Conservation (phyloP, 352 stramenopile genomes). For the Pythium phragmitis region DNA sequence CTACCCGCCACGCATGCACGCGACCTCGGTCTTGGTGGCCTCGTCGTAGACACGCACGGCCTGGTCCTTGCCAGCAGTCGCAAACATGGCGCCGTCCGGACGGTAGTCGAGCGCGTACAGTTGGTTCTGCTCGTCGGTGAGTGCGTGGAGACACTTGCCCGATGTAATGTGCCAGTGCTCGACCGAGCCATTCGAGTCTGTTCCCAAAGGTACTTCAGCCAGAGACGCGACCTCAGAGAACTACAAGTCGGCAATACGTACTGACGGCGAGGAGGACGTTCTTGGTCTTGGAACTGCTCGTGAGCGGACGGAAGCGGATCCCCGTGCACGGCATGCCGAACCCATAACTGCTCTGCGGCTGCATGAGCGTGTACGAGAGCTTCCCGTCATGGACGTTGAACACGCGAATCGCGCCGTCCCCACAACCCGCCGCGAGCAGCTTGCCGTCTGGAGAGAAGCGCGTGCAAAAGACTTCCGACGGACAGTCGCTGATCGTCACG, state of each 20-base stretch:
- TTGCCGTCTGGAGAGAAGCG: constrained; percentile 84
- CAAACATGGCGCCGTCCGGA: constrained; percentile 82
- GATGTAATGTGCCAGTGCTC: constrained; percentile 93
- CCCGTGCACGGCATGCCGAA: constrained; percentile 84
- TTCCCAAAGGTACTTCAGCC: background rate
- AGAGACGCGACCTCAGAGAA: too few relatives aligned
- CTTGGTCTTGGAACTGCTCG: constrained; percentile 85
- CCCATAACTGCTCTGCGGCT: constrained; percentile 58
- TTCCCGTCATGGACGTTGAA: constrained; percentile 81
- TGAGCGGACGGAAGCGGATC: constrained; percentile 81
- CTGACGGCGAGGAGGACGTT: constrained; percentile 89
- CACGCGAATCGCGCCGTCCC: constrained; percentile 83
- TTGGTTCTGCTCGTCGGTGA: constrained; percentile 87
- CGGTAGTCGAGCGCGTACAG: constrained; percentile 91
- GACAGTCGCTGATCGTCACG: constrained; percentile 85
- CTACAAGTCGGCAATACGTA: constrained; percentile 33
- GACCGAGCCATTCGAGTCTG: constrained; percentile 86
- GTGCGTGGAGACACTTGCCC: constrained; percentile 90
- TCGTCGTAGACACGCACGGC: constrained; percentile 90
- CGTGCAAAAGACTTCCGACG: constrained; percentile 88
- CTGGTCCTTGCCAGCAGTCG: constrained; percentile 87
- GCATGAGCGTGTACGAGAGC: constrained; percentile 83
- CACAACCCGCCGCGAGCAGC: constrained; percentile 80
- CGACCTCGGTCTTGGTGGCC: constrained; percentile 78
- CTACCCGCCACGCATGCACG: constrained; percentile 65